Percentiles rank a stretch among this genome's conserved stretches.
These are phyloP conservation scores for Ogataea wickerhamii DNA, from an alignment of 805 yeast genomes.

Conservation along the genomic window DNA sequence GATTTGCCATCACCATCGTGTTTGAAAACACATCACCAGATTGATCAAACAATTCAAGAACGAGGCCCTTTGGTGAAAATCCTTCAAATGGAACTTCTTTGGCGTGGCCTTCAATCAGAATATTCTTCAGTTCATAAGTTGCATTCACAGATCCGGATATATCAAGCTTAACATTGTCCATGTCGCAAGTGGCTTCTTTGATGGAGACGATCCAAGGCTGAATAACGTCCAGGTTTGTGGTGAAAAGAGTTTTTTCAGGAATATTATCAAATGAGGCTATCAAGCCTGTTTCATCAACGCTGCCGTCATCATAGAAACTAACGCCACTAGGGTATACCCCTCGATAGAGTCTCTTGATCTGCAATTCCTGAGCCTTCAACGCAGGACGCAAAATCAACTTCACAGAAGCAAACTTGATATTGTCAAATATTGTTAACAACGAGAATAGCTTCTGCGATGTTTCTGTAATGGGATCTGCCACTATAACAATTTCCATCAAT, in stretches of 20 bases:
- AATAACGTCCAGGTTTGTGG: slow-evolving; percentile 58
- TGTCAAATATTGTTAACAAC: slow-evolving; percentile 34
- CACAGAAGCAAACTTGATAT: slow-evolving; percentile 50
- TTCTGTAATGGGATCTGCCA: slow-evolving; percentile 73
- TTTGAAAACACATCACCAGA: slow-evolving; percentile 36
- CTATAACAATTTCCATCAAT: slow-evolving; percentile 49
- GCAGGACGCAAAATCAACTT: slow-evolving; percentile 57
- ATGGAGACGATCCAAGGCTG: slow-evolving; percentile 64
- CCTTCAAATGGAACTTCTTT: slow-evolving; percentile 36
- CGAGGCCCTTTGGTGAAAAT: slow-evolving; percentile 48
- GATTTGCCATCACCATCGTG: slow-evolving; percentile 70
- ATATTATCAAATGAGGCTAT: slow-evolving; percentile 40
- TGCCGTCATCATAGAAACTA: slow-evolving; percentile 30
- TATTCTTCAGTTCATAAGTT: slow-evolving; percentile 45
- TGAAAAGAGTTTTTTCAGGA: slow-evolving; percentile 51
- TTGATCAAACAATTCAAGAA: slow-evolving; percentile 36
- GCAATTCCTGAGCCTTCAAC: slow-evolving; percentile 35
- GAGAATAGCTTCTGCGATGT: slow-evolving; percentile 60
- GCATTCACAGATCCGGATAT: slow-evolving; percentile 43
- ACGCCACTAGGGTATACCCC: slow-evolving; percentile 38
- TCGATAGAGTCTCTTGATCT: slow-evolving; percentile 58
- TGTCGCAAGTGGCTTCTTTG: slow-evolving; percentile 49
- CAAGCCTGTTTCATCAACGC: slow-evolving; percentile 22
- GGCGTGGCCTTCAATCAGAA: slow-evolving; percentile 72
- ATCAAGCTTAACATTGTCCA: slow-evolving; percentile 54